Percentiles rank a stretch among this genome's conserved stretches.
Conservation (phyloP, 805 yeast genomes). For the Cyberlindnera misumaiensis region DNA sequence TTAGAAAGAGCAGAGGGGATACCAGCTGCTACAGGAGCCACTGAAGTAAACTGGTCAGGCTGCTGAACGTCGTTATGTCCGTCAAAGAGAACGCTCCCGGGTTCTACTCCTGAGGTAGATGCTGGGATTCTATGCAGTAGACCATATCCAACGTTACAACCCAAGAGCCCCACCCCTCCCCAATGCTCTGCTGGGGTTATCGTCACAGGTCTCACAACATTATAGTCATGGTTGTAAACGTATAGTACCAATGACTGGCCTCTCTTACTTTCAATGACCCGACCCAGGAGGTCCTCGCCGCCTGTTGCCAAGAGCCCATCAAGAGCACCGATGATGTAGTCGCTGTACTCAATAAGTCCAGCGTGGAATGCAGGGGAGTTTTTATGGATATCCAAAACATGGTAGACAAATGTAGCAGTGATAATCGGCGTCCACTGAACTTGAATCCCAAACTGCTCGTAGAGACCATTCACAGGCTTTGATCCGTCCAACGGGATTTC, state of each 20-base stretch:
- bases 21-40: not conserved
- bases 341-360: conserved; percentile 78
- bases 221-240: conserved; percentile 85
- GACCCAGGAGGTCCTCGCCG: conserved; percentile 73
- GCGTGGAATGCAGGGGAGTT: conserved; percentile 79
- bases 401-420: conserved; percentile 82
- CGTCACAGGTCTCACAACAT: conserved; percentile 78
- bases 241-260: conserved; percentile 44
- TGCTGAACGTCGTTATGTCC: not conserved
- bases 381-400: conserved; percentile 64
- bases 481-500: conserved; percentile 19
- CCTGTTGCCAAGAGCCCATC: conserved; percentile 83
- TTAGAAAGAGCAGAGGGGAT: not conserved
- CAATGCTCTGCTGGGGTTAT: conserved; percentile 66
- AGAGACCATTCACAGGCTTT: conserved; percentile 27
- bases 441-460: conserved; percentile 54
- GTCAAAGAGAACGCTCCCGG: conserved; percentile 36
- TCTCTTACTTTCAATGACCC: conserved; percentile 51
- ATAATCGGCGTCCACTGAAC: conserved; percentile 73
- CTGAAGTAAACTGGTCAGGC: conserved; percentile 1
- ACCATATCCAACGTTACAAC: conserved; percentile 95
- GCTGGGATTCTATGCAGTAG: conserved; percentile 80
- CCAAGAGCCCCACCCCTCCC: conserved; percentile 73
- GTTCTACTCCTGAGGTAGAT: conserved; percentile 36
- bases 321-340: conserved; percentile 81